phyloP scores from a whole-genome alignment of 2,329 filamentous ascomycete species.

The Orbilia ellipsospora region DNA sequence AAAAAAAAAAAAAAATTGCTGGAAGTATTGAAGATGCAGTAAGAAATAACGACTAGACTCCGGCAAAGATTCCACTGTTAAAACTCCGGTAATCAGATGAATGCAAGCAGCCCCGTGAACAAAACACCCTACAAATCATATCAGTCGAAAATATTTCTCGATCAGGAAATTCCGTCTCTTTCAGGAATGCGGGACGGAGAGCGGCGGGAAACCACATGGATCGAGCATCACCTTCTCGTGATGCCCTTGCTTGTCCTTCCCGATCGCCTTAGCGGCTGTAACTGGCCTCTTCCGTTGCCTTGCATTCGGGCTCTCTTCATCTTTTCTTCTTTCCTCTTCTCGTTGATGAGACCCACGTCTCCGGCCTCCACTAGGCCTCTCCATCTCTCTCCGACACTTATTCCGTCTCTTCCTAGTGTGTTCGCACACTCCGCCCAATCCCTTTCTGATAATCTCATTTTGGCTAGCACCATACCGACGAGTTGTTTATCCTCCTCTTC shows the following conservation, averaged over 20 bases:
- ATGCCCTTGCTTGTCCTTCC: slow-evolving; percentile 41
- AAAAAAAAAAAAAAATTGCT: neutral
- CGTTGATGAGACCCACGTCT: slow-evolving; percentile 50
- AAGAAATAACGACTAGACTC: slow-evolving; percentile 27
- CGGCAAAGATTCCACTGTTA: slow-evolving; percentile 43
- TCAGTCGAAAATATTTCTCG: slow-evolving; percentile 19
- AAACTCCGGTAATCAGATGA: slow-evolving; percentile 37
- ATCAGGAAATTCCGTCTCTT: slow-evolving; percentile 6
- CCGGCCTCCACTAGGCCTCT: slow-evolving; percentile 69
- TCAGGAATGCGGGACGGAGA: neutral
- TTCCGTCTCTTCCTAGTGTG: slow-evolving; percentile 70
- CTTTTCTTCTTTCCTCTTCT: slow-evolving; percentile 50
- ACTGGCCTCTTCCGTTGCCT: slow-evolving; percentile 48
- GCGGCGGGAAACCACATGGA: slow-evolving; percentile 15
- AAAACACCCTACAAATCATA: slow-evolving; percentile 7
- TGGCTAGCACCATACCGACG: slow-evolving; percentile 75
- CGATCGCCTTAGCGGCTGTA: slow-evolving; percentile 41
- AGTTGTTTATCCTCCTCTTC: slow-evolving; percentile 73
- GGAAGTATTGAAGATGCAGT: neutral
- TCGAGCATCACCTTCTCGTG: slow-evolving; percentile 24
- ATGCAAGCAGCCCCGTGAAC: slow-evolving; percentile 27
- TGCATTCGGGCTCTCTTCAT: slow-evolving; percentile 52
- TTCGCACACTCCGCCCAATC: slow-evolving; percentile 77
- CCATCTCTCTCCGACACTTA: slow-evolving; percentile 71
- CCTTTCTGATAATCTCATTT: slow-evolving; percentile 72